Base-by-base conservation (phyloP, 441 rosid genomes). In the Aquilaria agallochum region DNA sequence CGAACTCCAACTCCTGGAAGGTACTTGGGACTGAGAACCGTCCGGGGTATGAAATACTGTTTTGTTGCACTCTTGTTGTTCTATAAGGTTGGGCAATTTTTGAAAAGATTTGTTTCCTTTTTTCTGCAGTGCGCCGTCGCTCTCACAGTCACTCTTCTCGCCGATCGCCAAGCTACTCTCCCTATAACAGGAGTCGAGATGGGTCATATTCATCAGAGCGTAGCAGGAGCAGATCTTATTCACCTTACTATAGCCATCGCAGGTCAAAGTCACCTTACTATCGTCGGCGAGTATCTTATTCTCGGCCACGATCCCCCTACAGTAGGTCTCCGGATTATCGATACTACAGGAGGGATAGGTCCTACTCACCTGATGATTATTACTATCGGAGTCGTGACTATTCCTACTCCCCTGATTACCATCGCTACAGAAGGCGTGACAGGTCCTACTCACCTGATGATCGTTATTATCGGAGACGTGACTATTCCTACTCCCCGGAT, bases 1-100 rank as follows among this genome's bases (percentile, higher is more conserved):
- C 74, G 97, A 34, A 88, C 97, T 55, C 98, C 98, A 51, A 93
- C 98, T 52, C 98, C 98, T 5, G 97, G 98, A 71, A 87, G 72
- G 76, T 94, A 94, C 68, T 65, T 94, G 76, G 99, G 99, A 51
- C 73, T 84, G 75, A 87, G 87, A 74, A 76, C 83, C 0, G 9
- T 71, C 63, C 78, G 79, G 15, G 98, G 97, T 85, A 77, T 20
- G 78, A 56, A 52, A 36, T n/a, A 31, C 42, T 67, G 34, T 50
- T 42, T 2, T 10, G 10, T 44, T 65, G 56, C 49, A 52, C 5
- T 15, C 3, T 44, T 58, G 54, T 36, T 45, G 3, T 49, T 32
- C 15, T 47, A 15, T 50, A 58, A 12, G 9, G 55, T 12, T 15
- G 34, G 9, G 14, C 20, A 31, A 12, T n/a, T 0, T 2, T 36